Percentiles rank a stretch among this genome's conserved stretches.
Evolutionary conservation across 2,329 filamentous ascomycete genomes (phyloP).

Genomic region (Xylaria sp.): DNA sequence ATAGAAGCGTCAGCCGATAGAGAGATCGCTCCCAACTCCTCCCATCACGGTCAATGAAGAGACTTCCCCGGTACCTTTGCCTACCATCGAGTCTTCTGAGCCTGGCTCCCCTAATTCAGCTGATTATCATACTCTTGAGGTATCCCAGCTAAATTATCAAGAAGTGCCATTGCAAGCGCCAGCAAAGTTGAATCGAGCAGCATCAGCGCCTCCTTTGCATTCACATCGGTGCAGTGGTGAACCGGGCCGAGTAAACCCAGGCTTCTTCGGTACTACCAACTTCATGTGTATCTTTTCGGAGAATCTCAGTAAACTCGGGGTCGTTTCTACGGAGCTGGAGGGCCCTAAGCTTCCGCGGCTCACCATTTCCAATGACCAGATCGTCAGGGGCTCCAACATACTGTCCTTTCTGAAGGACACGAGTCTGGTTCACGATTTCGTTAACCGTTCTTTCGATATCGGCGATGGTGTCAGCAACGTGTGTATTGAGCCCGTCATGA

Average conservation of each 20-base stretch:
- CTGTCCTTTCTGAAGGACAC: conserved; percentile 50
- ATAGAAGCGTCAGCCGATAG: conserved; percentile 40
- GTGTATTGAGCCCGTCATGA: conserved; percentile 48
- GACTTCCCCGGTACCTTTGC: conserved; percentile 31
- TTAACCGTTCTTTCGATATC: conserved; percentile 48
- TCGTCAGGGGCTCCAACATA: conserved; percentile 48
- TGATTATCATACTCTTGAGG: conserved; percentile 21
- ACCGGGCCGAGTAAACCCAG: conserved; percentile 43
- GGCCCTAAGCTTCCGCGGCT: conserved; percentile 42
- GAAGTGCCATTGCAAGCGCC: conserved; percentile 33
- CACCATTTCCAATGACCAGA: conserved; percentile 48
- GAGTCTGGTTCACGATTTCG: conserved; percentile 47
- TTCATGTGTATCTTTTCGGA: conserved; percentile 50
- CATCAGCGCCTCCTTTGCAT: conserved; percentile 49
- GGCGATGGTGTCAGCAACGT: conserved; percentile 46
- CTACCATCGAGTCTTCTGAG: conserved; percentile 43
- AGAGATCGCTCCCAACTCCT: conserved; percentile 41
- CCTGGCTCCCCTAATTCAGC: conserved; percentile 15
- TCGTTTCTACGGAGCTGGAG: conserved; percentile 44
- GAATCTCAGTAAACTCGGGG: conserved; percentile 46
- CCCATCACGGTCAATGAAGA: conserved; percentile 39
- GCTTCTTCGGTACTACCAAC: conserved; percentile 50
- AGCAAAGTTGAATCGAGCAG: conserved; percentile 45
- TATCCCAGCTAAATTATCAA: conserved; percentile 9
- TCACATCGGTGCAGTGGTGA: conserved; percentile 37